Evolutionary conservation across 2,329 filamentous ascomycete genomes (phyloP).

Genomic region (Pseudocercospora crystallina): DNA sequence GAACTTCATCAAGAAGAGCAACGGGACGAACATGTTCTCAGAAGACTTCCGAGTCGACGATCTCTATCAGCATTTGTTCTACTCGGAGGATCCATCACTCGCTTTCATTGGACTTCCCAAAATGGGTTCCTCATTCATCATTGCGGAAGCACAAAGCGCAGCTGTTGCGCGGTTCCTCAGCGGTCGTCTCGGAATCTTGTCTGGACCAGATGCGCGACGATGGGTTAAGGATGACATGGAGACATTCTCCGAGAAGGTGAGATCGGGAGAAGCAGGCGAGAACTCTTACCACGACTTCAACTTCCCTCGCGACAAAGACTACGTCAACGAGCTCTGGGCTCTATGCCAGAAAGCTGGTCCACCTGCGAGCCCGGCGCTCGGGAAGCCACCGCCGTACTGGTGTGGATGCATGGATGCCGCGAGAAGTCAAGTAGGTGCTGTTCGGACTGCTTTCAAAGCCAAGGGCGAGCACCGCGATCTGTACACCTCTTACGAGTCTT

Average conservation of each 20-base stretch:
- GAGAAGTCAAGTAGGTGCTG: background rate
- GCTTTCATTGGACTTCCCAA: slow-evolving; percentile 14
- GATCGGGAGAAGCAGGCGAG: background rate
- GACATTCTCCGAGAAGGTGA: background rate
- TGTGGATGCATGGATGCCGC: slow-evolving; percentile 13
- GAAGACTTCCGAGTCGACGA: background rate
- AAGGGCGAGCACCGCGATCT: background rate
- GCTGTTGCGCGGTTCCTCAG: slow-evolving; percentile 9
- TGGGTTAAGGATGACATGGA: background rate
- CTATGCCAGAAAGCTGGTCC: background rate
- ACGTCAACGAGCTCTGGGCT: slow-evolving; percentile 6
- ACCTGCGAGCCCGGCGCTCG: background rate
- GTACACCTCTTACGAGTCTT: slow-evolving; percentile 2
- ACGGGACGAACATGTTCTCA: too few species aligned
- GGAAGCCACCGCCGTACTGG: slow-evolving; percentile 12
- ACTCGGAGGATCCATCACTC: slow-evolving; percentile 3
- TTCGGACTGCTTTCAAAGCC: background rate
- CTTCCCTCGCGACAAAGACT: background rate
- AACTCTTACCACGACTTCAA: background rate
- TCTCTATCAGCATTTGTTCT: slow-evolving; percentile 13
- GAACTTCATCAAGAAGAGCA: slow-evolving; percentile 14
- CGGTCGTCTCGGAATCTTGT: background rate
- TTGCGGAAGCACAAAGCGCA: slow-evolving; percentile 17
- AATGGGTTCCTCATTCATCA: slow-evolving; percentile 8
- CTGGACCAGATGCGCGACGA: background rate